Conservation (phyloP, 192 early-diverging fungal species). For the Glomus cerebriforme region DNA sequence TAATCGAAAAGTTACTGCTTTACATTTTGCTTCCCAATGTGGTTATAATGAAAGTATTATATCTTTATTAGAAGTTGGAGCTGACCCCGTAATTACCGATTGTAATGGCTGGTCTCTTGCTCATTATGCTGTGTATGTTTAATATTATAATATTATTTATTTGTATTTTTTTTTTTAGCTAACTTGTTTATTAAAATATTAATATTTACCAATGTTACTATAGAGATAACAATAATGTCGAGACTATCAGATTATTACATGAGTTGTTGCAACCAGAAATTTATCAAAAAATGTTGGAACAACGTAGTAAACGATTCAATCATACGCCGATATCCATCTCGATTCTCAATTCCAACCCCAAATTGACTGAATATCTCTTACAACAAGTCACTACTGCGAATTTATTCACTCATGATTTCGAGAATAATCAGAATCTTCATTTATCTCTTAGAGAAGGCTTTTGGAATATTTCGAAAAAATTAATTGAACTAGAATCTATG, state of each 20-base stretch:
- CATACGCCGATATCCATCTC: slow-evolving; percentile 4
- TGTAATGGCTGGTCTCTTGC: background rate
- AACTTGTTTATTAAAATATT: no score
- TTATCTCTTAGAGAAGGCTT: slow-evolving; percentile 1
- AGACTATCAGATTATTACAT: background rate
- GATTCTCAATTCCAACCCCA: background rate
- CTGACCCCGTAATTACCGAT: slow-evolving; percentile 12
- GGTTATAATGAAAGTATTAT: background rate
- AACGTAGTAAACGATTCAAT: background rate
- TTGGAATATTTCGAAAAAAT: background rate
- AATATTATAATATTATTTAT: no score
- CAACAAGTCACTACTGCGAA: background rate
- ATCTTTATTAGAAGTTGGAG: slow-evolving; percentile 12
- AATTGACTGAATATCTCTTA: background rate
- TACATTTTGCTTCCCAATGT: background rate
- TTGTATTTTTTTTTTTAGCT: no score
- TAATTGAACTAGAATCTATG: background rate
- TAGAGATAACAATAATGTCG: background rate
- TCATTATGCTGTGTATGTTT: slow-evolving; percentile 18
- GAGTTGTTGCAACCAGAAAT: background rate
- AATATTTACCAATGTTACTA: background rate
- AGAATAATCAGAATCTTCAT: slow-evolving; percentile 1
- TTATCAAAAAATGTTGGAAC: slow-evolving; percentile 2
- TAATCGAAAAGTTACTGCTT: background rate
- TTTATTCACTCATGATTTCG: slow-evolving; percentile 12